Evolutionary conservation across 495 filamentous ascomycete species (phyloP), one percentile per base, ranked within the genome.

Genomic region (Daldinia vernicosa): DNA sequence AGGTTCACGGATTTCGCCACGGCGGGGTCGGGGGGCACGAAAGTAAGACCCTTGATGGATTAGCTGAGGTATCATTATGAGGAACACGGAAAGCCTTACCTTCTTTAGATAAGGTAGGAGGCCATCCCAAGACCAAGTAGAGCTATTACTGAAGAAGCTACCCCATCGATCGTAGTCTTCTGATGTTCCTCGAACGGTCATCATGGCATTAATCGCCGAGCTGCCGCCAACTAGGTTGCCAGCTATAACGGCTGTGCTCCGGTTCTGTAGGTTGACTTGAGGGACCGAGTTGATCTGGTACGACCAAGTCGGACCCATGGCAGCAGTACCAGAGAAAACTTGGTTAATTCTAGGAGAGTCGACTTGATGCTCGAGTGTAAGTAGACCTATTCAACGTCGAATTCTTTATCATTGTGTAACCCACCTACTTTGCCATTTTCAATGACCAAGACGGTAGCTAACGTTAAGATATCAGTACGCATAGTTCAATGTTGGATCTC

Each of bases 121-220:
- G 22, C 79, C 79, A 24, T 79, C 56, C 83, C 83, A 86, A 32
- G 68, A 79, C 84, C 83, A 86, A 11, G 74, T 66, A 0, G 78
- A 78, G 6, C 63, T 56, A 6, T 72, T 74, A 43, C 76, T 55
- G 55, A 82, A 82, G 71, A 84, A 80, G 11, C 63, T 63, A 3
- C 80, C 82, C 83, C 83, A 85, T 30, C 78, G 76, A 52, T 85
- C 79, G 55, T 83, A 84, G 58, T 85, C 83, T 51, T 80, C 80
- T 0, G 78, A 69, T 0, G 80, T 76, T 1, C 79, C 81, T 6
- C 83, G 70, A 12, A 81, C 67, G 4, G 80, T 79, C 68, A 80
- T 77, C 79, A 84, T 82, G 14, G 77, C 81, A 32, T 86, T 86
- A 43, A 84, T 74, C n/a, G 77, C 80, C 0, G 84, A 84, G 62